Evolutionary conservation across 2,329 filamentous ascomycete genomes (phyloP).

Genomic region (Trichoderma sp.): DNA sequence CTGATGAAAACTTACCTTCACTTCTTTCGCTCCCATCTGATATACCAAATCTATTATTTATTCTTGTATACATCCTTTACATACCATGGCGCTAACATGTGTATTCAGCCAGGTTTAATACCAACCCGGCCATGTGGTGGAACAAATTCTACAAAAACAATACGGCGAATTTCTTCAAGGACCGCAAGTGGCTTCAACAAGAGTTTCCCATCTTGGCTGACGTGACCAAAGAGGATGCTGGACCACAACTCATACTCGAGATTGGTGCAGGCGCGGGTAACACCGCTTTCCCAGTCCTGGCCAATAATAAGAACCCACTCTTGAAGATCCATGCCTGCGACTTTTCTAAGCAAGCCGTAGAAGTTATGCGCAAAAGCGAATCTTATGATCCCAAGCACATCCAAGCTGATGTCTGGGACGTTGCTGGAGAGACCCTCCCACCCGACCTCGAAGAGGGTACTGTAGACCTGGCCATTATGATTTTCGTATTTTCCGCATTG

Average conservation of each 20-base stretch:
- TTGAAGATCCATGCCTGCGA: constrained; percentile 91
- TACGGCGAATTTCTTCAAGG: constrained; percentile 96
- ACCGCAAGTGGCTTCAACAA: constrained; percentile 94
- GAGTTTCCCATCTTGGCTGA: constrained; percentile 88
- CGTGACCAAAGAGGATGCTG: constrained; percentile 68
- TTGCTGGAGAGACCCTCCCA: constrained; percentile 69
- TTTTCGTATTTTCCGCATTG: constrained; percentile 96
- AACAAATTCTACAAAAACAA: constrained; percentile 98
- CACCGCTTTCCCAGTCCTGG: constrained; percentile 87
- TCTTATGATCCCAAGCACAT: constrained; percentile 71
- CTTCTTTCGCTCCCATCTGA: constrained; percentile 77
- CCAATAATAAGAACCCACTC: constrained; percentile 76
- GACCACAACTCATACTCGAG: constrained; percentile 72
- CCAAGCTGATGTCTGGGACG: constrained; percentile 94
- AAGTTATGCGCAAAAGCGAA: constrained; percentile 81
- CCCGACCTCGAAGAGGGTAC: constrained; percentile 73
- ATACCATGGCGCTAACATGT: constrained; percentile 39
- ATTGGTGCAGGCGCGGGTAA: constrained; percentile 96
- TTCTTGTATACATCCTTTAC: neutral
- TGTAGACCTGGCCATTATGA: constrained; percentile 89
- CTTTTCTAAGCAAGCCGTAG: constrained; percentile 91
- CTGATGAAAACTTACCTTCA: constrained; percentile 61
- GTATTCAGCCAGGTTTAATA: constrained; percentile 72
- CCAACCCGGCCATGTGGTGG: constrained; percentile 93
- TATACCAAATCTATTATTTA: constrained; percentile 25